Conservation (phyloP, 345 rosid genomes). For the Syzygium aromaticum region DNA sequence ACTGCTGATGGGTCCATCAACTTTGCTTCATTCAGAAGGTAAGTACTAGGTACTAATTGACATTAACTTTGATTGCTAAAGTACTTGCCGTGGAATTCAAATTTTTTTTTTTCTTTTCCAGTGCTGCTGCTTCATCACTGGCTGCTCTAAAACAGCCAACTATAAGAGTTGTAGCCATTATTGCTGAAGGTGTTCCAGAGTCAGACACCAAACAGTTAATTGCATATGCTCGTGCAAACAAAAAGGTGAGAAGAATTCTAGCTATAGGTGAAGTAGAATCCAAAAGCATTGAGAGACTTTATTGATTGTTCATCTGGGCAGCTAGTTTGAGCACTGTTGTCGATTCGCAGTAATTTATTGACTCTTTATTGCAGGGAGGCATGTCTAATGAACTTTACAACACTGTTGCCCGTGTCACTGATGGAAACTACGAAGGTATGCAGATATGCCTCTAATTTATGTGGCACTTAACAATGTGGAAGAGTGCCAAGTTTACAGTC, state of each 20-base stretch:
- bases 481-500: not conserved
- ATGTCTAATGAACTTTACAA: constrained; percentile 98
- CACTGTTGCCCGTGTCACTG: constrained; percentile 85
- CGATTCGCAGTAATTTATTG: not conserved
- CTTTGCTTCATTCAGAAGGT: constrained; percentile 95
- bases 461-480: not conserved
- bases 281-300: not conserved
- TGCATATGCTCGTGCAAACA: constrained; percentile 88
- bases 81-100: not conserved
- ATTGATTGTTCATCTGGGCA: not conserved
- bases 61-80: not conserved
- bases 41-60: not conserved
- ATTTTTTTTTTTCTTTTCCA: constrained; percentile 21
- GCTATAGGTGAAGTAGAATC: not conserved
- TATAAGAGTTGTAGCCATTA: constrained; percentile 86
- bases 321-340: not conserved
- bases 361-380: constrained; percentile 60
- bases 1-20: constrained; percentile 95
- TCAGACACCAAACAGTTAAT: constrained; percentile 87
- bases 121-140: constrained; percentile 98
- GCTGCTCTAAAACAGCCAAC: constrained; percentile 95
- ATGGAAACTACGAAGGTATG: constrained; percentile 91
- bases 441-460: not conserved
- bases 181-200: constrained; percentile 99
- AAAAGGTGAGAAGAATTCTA: constrained; percentile 43